Conservation (phyloP, 1,139 yeast species). For the Arxiozyma telluris region DNA sequence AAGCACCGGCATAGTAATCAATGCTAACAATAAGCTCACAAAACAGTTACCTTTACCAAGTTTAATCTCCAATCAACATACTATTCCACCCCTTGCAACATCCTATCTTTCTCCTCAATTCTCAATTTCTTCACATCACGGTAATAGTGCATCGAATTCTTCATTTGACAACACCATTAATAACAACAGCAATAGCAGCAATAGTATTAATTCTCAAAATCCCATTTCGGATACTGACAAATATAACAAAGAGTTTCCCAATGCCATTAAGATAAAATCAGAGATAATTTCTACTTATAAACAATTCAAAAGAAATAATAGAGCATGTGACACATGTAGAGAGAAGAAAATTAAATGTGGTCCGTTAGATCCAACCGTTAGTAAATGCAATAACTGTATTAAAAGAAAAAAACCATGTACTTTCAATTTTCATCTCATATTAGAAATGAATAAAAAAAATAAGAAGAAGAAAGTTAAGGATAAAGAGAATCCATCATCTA, state of each 20-base stretch:
- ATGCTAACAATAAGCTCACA: neutral
- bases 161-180: no score
- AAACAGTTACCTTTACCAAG: neutral
- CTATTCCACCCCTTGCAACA: neutral
- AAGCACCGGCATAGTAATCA: no score
- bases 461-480: neutral
- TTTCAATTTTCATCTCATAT: conserved; percentile 12
- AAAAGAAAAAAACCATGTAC: conserved; percentile 21
- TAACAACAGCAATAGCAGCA: no score
- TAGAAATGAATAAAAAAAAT: conserved; percentile 5
- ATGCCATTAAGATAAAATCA: neutral
- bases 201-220: no score
- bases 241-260: no score
- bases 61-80: neutral
- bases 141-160: neutral
- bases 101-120: no score
- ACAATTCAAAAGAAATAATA: conserved; percentile 22
- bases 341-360: conserved; percentile 32
- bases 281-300: neutral
- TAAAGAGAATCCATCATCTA: neutral
- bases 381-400: conserved; percentile 25
- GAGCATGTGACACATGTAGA: conserved; percentile 33
- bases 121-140: neutral
- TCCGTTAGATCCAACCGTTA: conserved; percentile 16
- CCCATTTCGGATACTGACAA: no score